These are phyloP conservation scores for Cyclocybe aegerita DNA, from an alignment of 768 basidiomycete species.

Conservation along the genomic window DNA sequence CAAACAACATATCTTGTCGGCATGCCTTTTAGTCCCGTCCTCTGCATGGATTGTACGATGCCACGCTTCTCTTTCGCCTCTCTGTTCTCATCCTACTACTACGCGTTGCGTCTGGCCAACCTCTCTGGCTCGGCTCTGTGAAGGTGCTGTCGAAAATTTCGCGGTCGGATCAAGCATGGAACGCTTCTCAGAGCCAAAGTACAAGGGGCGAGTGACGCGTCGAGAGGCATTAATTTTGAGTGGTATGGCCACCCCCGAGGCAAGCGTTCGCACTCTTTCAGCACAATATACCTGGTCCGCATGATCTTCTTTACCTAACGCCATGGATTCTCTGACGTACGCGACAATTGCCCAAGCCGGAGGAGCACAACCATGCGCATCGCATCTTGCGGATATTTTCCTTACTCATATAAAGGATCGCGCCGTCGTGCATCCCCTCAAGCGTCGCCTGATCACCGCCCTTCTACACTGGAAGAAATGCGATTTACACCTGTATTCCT, in stretches of 20 bases:
- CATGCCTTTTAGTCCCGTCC: no score
- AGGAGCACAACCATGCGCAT: neutral
- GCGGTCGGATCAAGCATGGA: no score
- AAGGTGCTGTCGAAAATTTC: no score
- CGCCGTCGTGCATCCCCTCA: neutral
- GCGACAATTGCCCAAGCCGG: neutral
- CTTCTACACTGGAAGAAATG: neutral
- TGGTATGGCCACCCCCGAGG: neutral
- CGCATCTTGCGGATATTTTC: neutral
- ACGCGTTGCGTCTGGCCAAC: no score
- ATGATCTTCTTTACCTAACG: constrained; percentile 5
- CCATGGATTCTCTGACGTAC: constrained; percentile 5
- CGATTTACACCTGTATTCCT: constrained; percentile 2
- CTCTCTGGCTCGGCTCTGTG: no score
- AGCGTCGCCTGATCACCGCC: neutral
- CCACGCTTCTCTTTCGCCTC: no score
- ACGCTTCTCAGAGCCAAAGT: no score
- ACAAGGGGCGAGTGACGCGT: no score
- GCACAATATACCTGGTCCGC: neutral
- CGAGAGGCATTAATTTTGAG: no score
- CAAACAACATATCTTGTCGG: no score
- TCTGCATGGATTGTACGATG: no score
- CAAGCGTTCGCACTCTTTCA: neutral
- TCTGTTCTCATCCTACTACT: no score
- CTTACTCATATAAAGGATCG: neutral